These are phyloP conservation scores for Solanum virginianum DNA, from an alignment of 257 asterid genomes.

Conservation along the genomic window DNA sequence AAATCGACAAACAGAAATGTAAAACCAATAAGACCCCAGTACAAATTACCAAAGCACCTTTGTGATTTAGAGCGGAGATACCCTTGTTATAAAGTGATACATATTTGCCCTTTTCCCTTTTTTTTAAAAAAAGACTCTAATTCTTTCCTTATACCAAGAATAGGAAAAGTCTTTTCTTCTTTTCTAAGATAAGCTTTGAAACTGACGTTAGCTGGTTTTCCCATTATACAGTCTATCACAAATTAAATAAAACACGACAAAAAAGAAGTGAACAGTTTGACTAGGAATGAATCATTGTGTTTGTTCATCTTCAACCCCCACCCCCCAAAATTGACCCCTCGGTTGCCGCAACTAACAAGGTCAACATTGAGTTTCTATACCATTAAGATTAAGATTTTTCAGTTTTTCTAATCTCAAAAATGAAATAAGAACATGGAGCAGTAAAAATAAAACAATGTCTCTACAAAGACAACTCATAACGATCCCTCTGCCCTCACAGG, in stretches of 20 bases:
- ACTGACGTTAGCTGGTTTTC: not conserved
- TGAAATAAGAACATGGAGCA: not conserved
- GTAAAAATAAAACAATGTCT: not conserved
- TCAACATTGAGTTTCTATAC: not conserved
- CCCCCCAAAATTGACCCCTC: not conserved
- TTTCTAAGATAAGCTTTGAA: not conserved
- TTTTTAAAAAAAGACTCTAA: not conserved
- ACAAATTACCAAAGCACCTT: not conserved
- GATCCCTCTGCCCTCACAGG: not conserved
- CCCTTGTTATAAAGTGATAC: not conserved
- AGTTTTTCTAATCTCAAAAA: not conserved
- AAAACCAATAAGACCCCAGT: not conserved
- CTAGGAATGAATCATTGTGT: not conserved
- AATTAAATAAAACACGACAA: not conserved
- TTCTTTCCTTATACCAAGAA: not conserved
- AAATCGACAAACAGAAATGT: not conserved
- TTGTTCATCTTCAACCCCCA: not conserved
- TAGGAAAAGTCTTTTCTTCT: not conserved
- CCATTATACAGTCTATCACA: conserved; percentile 2
- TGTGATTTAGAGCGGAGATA: not conserved
- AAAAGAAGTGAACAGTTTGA: conserved; percentile 1
- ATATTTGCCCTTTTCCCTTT: not conserved
- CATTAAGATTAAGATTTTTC: not conserved
- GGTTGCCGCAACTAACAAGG: not conserved
- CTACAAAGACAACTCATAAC: not conserved